Base-by-base conservation (phyloP, 495 filamentous ascomycete genomes). In the Podospora comata region DNA sequence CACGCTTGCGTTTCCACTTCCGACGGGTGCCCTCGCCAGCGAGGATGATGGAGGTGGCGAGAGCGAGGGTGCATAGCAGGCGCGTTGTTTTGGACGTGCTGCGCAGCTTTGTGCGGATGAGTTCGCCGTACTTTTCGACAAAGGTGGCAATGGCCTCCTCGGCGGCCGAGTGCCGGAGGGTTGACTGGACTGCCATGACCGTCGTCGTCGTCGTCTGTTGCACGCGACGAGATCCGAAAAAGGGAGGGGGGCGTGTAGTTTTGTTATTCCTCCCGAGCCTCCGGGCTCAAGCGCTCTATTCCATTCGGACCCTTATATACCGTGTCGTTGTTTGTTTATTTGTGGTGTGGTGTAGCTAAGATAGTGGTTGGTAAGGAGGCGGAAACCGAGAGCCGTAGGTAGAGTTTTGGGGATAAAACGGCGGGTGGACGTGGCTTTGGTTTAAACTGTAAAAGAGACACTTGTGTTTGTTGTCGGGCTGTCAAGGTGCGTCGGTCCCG, bases 151-250 rank as follows among this genome's bases (percentile, higher is more conserved):
- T 82, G 67, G 91, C 87, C 77, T 93, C 90, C 74, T 89, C 83
- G 68, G 83, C 81, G 65, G 79, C 81, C 70, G 85, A 83, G 68
- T 82, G 82, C 63, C 88, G 89, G 65, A 97, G 85, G 9, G 91
- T 96, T 32, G 93, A 97, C 80, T 96, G 93, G 70, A 85, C 87
- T 63, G 93, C 92, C 93, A 97, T 97, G 54, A 23, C 26, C 16
- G 30, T 27, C 23, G 18, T 48, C 39, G 39, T 48, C 39, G 39
- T 48, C 20, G 28, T 34, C 54, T 2, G 34, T 34, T 20, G 20
- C 13, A 34, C 32, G 5, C 5, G 66, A 44, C 60, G 27, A 16
- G 34, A 54, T 34, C 19, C 58, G 66, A 59, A 34, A 20, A 20
- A 23, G 23, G 23, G 23, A 23, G 23, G 23, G 61, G 9, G 39